A percentile compares a stretch with the other conserved stretches of the same genome.
Evolutionary conservation across 306 rosid genomes (phyloP).

Genomic region (Elaeagnus macrophylla): DNA sequence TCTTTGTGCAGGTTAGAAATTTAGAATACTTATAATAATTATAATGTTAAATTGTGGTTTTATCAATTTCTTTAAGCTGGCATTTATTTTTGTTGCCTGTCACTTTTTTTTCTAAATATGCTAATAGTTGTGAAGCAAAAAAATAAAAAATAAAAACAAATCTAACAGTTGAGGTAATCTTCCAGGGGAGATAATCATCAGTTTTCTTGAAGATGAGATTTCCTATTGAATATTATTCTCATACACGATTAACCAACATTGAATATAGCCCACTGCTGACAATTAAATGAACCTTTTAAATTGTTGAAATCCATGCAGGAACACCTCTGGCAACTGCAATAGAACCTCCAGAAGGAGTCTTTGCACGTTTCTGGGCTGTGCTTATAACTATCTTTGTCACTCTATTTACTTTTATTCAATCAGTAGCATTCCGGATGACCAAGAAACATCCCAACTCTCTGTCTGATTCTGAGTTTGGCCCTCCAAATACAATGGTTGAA

Average conservation of each 20-base stretch:
- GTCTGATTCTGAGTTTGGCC: slow-evolving; percentile 21
- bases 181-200: background rate
- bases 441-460: slow-evolving; percentile 21
- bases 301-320: slow-evolving; percentile 35
- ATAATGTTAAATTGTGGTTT: background rate
- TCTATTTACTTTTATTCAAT: slow-evolving; percentile 31
- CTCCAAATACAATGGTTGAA: slow-evolving; percentile 19
- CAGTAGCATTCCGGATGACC: slow-evolving; percentile 26
- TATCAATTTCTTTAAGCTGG: background rate
- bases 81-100: background rate
- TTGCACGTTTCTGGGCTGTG: slow-evolving; percentile 33
- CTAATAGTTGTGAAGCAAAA: no score
- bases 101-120: no score
- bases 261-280: background rate
- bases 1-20: slow-evolving; percentile 40
- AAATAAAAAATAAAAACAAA: no score
- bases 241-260: no score
- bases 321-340: slow-evolving; percentile 19
- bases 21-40: slow-evolving; percentile 12
- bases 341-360: slow-evolving; percentile 22
- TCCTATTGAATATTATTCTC: no score
- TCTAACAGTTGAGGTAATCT: no score
- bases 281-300: background rate
- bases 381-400: slow-evolving; percentile 49
- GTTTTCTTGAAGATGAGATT: background rate